Evolutionary conservation across 805 yeast genomes (phyloP).

Genomic region (Candida morakotiae): DNA sequence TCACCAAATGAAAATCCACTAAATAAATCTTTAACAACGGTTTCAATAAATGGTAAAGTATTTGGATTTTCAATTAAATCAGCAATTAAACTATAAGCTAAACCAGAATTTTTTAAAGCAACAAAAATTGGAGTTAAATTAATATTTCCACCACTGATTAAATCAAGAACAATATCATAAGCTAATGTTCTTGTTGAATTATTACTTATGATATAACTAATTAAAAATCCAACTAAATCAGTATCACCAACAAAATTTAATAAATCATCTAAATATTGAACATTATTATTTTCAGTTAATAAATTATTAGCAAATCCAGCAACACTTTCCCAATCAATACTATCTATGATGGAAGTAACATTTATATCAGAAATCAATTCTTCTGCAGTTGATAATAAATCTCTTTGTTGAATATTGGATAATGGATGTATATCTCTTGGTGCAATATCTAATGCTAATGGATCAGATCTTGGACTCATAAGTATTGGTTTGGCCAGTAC

Average conservation of each 20-base stretch:
- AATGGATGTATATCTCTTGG: constrained; percentile 7
- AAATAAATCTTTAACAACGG: constrained; percentile 15
- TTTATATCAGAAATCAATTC: constrained; percentile 10
- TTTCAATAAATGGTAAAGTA: constrained; percentile 20
- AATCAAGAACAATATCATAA: constrained; percentile 13
- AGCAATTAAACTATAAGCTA: constrained; percentile 23
- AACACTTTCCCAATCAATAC: constrained; percentile 18
- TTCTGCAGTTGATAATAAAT: constrained; percentile 17
- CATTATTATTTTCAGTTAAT: constrained; percentile 17
- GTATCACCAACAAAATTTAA: constrained; percentile 20
- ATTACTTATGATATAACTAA: constrained; percentile 19
- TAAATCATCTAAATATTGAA: constrained; percentile 19
- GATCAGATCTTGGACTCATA: constrained; percentile 4
- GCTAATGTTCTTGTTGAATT: constrained; percentile 18
- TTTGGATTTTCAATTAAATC: constrained; percentile 17
- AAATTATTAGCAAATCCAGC: constrained; percentile 26
- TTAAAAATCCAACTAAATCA: constrained; percentile 21
- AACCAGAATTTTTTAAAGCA: constrained; percentile 27
- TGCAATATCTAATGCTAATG: constrained; percentile 5
- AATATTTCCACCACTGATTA: constrained; percentile 13
- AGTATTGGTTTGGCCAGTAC: constrained; percentile 4
- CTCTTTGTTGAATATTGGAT: constrained; percentile 11
- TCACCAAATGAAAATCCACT: constrained; percentile 7
- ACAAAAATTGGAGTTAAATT: constrained; percentile 23
- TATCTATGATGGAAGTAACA: constrained; percentile 8